Percentiles rank a stretch among this genome's conserved stretches.
phyloP scores from a whole-genome alignment of 2,329 filamentous ascomycete species.

The Alternaria postmessia region DNA sequence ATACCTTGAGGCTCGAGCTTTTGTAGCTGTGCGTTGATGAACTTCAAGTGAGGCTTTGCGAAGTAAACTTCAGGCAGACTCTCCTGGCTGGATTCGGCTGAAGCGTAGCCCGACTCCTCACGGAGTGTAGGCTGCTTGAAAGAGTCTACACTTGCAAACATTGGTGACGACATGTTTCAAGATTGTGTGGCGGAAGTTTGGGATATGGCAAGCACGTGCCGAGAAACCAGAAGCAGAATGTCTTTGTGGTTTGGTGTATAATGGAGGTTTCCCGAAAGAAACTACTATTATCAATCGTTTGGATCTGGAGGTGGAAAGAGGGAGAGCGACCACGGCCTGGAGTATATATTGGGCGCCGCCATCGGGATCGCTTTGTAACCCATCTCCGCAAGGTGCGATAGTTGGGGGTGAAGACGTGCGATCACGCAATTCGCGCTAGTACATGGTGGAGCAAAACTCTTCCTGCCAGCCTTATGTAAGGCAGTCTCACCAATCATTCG shows the following conservation, averaged over 20 bases:
- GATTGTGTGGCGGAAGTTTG: slow-evolving; percentile 11
- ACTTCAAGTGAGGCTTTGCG: slow-evolving; percentile 85
- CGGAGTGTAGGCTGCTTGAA: slow-evolving; percentile 38
- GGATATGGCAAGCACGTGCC: slow-evolving; percentile 28
- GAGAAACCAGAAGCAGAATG: slow-evolving; percentile 19
- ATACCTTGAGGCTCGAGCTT: slow-evolving; percentile 80
- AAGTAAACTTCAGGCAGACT: slow-evolving; percentile 81
- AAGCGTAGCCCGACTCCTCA: slow-evolving; percentile 87
- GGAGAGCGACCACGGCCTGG: slow-evolving; percentile 23
- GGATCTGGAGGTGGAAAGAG: slow-evolving; percentile 29
- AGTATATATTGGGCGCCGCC: slow-evolving; percentile 43
- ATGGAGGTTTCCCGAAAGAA: slow-evolving; percentile 27
- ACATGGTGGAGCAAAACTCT: slow-evolving; percentile 34
- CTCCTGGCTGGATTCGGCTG: slow-evolving; percentile 67
- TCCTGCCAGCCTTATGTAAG: slow-evolving; percentile 31
- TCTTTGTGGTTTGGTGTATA: slow-evolving; percentile 19
- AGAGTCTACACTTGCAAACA: slow-evolving; percentile 32
- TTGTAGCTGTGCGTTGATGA: slow-evolving; percentile 89
- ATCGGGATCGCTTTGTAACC: slow-evolving; percentile 43
- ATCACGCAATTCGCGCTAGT: slow-evolving; percentile 47
- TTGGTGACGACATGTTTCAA: slow-evolving; percentile 40
- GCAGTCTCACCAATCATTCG: slow-evolving; percentile 28
- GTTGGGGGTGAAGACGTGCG: slow-evolving; percentile 41
- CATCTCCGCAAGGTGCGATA: slow-evolving; percentile 38
- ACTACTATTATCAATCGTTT: slow-evolving; percentile 32